phyloP scores from a whole-genome alignment of 768 basidiomycete genomes.

The Mycena rebaudengoi region DNA sequence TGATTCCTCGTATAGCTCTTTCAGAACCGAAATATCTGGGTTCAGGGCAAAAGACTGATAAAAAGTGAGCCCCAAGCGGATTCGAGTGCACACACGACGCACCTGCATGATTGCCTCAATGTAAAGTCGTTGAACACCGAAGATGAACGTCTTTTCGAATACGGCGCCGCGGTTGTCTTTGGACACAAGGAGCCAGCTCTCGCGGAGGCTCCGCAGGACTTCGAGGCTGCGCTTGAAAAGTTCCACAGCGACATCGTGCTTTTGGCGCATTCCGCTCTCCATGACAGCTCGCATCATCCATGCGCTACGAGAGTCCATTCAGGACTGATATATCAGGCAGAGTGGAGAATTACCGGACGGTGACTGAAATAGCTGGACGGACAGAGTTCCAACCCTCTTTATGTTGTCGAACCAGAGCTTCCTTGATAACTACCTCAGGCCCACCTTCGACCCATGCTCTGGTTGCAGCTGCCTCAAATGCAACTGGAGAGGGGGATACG shows the following conservation, averaged over 20 bases:
- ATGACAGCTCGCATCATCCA: slow-evolving; percentile 29
- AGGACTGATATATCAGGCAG: too few relatives aligned
- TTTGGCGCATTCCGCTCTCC: neutral
- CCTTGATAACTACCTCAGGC: slow-evolving; percentile 23
- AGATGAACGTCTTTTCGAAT: slow-evolving; percentile 25
- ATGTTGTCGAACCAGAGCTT: slow-evolving; percentile 22
- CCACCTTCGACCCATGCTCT: neutral
- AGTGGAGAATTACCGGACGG: slow-evolving; percentile 24
- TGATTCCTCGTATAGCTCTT: slow-evolving; percentile 20
- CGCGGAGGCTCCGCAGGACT: slow-evolving; percentile 18
- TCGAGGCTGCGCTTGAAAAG: slow-evolving; percentile 10
- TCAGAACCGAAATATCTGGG: neutral
- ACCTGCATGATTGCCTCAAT: slow-evolving; percentile 29
- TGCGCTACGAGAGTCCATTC: slow-evolving; percentile 1
- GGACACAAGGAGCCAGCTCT: slow-evolving; percentile 15
- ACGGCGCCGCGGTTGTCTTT: slow-evolving; percentile 11
- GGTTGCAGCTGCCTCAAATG: slow-evolving; percentile 1
- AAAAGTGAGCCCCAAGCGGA: neutral
- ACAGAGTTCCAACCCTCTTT: slow-evolving; percentile 24
- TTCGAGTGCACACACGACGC: neutral
- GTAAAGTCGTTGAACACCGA: slow-evolving; percentile 22
- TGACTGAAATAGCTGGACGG: slow-evolving; percentile 24
- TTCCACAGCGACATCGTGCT: slow-evolving; percentile 15
- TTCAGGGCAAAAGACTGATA: neutral
- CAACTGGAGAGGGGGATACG: slow-evolving; percentile 7